Percentiles rank a stretch among this genome's conserved stretches.
Conservation (phyloP, 2,329 filamentous ascomycete species). For the Neopestalotiopsis sp. region DNA sequence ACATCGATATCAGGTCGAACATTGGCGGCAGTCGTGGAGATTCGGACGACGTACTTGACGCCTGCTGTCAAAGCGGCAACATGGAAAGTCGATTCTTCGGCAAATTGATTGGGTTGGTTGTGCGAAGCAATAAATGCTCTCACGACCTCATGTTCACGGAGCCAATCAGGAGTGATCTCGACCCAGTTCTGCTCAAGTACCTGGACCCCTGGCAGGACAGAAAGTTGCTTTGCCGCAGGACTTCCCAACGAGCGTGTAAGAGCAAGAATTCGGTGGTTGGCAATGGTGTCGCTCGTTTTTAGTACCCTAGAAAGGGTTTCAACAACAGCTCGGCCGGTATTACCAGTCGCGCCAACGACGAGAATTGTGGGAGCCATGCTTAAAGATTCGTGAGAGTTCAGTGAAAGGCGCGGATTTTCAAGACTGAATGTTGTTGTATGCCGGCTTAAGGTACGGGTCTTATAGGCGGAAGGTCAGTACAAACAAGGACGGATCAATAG, state of each 20-base stretch:
- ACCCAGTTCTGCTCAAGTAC: constrained; percentile 41
- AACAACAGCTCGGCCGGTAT: constrained; percentile 37
- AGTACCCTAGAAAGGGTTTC: constrained; percentile 33
- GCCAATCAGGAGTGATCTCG: constrained; percentile 44
- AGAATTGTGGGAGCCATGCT: constrained; percentile 41
- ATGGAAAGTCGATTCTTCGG: constrained; percentile 44
- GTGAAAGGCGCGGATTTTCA: too few species aligned
- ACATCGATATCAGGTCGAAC: constrained; percentile 38
- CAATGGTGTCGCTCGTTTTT: not conserved
- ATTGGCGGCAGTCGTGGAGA: constrained; percentile 43
- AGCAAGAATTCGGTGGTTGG: not conserved
- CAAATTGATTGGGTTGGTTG: constrained; percentile 41
- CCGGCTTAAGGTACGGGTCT: too few species aligned
- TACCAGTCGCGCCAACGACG: constrained; percentile 43
- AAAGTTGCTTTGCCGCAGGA: constrained; percentile 33
- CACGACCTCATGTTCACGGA: constrained; percentile 39
- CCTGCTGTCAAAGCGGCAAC: constrained; percentile 39
- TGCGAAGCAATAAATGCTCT: constrained; percentile 46
- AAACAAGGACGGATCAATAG: too few species aligned
- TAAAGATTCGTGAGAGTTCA: too few species aligned
- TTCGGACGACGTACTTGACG: constrained; percentile 46
- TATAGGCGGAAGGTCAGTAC: too few species aligned
- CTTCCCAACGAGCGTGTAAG: constrained; percentile 12
- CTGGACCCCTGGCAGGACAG: constrained; percentile 38
- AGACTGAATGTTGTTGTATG: too few species aligned